phyloP scores from a whole-genome alignment of 208 protist genomes.

The Crithidia expoeki region DNA sequence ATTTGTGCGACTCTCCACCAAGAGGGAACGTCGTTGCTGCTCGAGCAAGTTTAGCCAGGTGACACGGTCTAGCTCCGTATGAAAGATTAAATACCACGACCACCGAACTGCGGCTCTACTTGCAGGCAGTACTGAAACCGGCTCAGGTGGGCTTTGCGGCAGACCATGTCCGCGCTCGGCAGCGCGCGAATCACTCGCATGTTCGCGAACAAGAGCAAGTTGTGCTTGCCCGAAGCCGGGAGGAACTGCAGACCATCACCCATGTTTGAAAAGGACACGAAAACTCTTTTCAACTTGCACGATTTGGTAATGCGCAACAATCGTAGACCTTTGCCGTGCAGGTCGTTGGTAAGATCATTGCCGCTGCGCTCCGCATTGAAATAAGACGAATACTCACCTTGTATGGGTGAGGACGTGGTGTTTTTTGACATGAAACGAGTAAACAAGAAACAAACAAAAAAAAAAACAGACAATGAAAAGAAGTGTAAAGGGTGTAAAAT shows the following conservation, averaged over 20 bases:
- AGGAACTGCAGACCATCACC: constrained; percentile 28
- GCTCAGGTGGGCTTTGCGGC: constrained; percentile 34
- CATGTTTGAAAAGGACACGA: constrained; percentile 19
- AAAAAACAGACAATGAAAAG: background rate
- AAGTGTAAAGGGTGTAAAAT: background rate
- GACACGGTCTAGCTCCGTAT: constrained; percentile 31
- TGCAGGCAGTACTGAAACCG: constrained; percentile 51
- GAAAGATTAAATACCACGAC: constrained; percentile 46
- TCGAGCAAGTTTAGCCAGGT: constrained; percentile 44
- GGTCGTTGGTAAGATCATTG: constrained; percentile 22
- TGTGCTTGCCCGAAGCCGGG: constrained; percentile 24
- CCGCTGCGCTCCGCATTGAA: constrained; percentile 20
- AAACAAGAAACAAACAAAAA: constrained; percentile 1
- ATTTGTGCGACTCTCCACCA: constrained; percentile 26
- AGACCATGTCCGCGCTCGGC: constrained; percentile 24
- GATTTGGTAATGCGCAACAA: constrained; percentile 21
- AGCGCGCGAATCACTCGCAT: constrained; percentile 37
- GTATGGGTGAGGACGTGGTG: constrained; percentile 16
- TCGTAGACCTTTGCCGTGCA: constrained; percentile 22
- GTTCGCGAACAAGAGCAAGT: constrained; percentile 46
- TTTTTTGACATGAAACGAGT: background rate
- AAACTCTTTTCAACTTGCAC: constrained; percentile 21
- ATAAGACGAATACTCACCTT: constrained; percentile 12
- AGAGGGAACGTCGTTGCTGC: constrained; percentile 29
- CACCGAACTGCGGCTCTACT: constrained; percentile 37